Base-by-base conservation (phyloP, 768 basidiomycete species). In the Mrakia gelida region DNA sequence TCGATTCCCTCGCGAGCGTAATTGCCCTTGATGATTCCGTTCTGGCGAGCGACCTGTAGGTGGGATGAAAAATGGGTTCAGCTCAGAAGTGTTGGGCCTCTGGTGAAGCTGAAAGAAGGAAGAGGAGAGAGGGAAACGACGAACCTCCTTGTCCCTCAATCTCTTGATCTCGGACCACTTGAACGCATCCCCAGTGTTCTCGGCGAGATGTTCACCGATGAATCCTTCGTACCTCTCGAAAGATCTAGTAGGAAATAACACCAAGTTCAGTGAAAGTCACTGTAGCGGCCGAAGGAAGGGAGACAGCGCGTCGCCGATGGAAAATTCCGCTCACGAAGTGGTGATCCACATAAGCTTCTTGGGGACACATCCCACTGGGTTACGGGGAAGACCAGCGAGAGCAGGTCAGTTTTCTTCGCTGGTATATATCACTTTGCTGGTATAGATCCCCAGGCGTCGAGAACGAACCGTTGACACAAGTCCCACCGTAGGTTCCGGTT, bases 311-410 rank as follows among this genome's bases (percentile, higher is more conserved):
- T 38, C 38, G 38, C 8, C 38, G 8, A 38, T 38, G 8, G 38
- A 38, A 38, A 38, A 38, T n/a, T n/a, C n/a, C 38, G 38, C 38
- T 3, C 3, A 38, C 38, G 4, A 3, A 8, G 38, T 38, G 38
- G 8, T 49, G 49, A 68, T 21, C 65, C 63, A 75, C 75, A 75
- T 75, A 15, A 56, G 32, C 49, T 75, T 75, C 49, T 75, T 75
- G 5, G 75, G 75, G 4, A 75, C 63, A 43, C 75, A 75, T 0
- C 75, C 65, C 34, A 67, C 65, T 75, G 61, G 32, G 56, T 41
- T 6, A 6, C 38, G 34, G 28, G 21, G 59, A 18, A 59, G n/a
- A 28, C 54, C n/a, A 15, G 3, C n/a, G 10, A 59, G 10, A n/a
- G 10, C 54, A 26, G 26, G 16, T 21, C 26, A 7, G 54, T 15